Evolutionary conservation across 805 yeast genomes (phyloP).

Genomic region (Jamesozyma gamospora): DNA sequence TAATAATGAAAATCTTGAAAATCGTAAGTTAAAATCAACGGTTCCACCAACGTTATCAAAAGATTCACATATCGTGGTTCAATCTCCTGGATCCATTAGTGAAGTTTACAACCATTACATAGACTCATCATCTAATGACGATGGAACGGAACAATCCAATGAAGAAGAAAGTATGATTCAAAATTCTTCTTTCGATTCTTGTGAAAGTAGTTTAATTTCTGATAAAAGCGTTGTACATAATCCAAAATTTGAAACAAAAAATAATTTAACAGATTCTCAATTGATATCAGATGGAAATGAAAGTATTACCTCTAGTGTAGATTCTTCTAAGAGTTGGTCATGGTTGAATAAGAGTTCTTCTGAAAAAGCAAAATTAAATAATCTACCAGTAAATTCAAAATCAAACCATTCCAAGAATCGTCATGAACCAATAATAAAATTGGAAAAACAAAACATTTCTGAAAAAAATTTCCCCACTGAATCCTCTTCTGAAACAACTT

Average conservation of each 20-base stretch:
- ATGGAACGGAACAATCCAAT: slow-evolving; percentile 9
- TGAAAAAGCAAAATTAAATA: not conserved
- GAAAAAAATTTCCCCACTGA: not conserved
- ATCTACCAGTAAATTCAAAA: slow-evolving; percentile 4
- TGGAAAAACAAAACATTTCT: not conserved
- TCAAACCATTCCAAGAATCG: slow-evolving; percentile 31
- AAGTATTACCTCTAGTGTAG: not conserved
- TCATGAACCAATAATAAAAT: slow-evolving; percentile 20
- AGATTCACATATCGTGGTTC: not conserved
- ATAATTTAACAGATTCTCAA: too few relatives aligned
- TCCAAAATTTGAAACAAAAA: slow-evolving; percentile 3
- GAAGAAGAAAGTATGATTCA: not conserved
- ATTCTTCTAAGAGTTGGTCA: not conserved
- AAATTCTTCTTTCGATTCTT: slow-evolving; percentile 4
- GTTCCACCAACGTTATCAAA: not conserved
- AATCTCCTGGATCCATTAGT: slow-evolving; percentile 11
- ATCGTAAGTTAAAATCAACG: not conserved
- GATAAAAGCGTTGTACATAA: slow-evolving; percentile 9
- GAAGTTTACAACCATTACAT: slow-evolving; percentile 26
- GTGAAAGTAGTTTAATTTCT: slow-evolving; percentile 11
- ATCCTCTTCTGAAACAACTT: not conserved
- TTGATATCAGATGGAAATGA: too few relatives aligned
- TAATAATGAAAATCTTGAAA: not conserved
- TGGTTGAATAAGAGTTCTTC: slow-evolving; percentile 6
- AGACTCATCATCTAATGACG: slow-evolving; percentile 15